Evolutionary conservation across 2,329 filamentous ascomycete species (phyloP).

Genomic region (Fusarium sp.): DNA sequence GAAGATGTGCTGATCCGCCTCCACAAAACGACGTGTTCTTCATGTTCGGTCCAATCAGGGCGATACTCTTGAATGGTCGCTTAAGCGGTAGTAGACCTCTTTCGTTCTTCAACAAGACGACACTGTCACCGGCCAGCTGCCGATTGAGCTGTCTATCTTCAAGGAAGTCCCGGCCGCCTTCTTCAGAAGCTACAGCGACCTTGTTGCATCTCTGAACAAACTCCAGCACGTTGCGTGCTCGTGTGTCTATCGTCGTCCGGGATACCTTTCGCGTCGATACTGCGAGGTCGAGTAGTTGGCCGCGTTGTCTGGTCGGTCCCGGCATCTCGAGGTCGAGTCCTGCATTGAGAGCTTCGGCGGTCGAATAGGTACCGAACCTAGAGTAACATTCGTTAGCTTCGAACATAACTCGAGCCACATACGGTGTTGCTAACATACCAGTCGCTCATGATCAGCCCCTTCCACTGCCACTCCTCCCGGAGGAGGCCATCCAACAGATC

Average conservation of each 20-base stretch:
- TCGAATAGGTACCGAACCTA: slow-evolving; percentile 42
- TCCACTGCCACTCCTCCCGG: slow-evolving; percentile 56
- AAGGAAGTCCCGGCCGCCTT: not conserved
- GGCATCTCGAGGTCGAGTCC: slow-evolving; percentile 49
- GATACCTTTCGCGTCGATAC: not conserved
- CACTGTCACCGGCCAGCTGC: slow-evolving; percentile 49
- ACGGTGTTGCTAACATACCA: slow-evolving; percentile 46
- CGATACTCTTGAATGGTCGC: slow-evolving; percentile 53
- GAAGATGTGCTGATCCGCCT: slow-evolving; percentile 48
- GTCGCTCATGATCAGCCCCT: slow-evolving; percentile 59
- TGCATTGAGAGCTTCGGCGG: slow-evolving; percentile 42
- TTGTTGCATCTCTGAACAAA: not conserved
- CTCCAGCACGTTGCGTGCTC: slow-evolving; percentile 1
- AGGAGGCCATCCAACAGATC: slow-evolving; percentile 50
- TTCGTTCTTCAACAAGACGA: slow-evolving; percentile 75
- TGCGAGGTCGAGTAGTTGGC: not conserved
- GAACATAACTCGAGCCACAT: fast-evolving
- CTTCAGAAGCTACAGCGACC: not conserved
- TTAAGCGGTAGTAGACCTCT: slow-evolving; percentile 64
- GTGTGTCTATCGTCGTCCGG: not conserved
- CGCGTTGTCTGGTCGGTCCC: slow-evolving; percentile 38
- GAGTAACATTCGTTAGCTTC: not conserved
- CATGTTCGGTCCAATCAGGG: slow-evolving; percentile 67
- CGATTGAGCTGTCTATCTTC: slow-evolving; percentile 3
- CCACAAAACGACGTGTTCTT: slow-evolving; percentile 50